Conservation (phyloP, 2,329 filamentous ascomycete genomes). For the Pleomassaria siparia region DNA sequence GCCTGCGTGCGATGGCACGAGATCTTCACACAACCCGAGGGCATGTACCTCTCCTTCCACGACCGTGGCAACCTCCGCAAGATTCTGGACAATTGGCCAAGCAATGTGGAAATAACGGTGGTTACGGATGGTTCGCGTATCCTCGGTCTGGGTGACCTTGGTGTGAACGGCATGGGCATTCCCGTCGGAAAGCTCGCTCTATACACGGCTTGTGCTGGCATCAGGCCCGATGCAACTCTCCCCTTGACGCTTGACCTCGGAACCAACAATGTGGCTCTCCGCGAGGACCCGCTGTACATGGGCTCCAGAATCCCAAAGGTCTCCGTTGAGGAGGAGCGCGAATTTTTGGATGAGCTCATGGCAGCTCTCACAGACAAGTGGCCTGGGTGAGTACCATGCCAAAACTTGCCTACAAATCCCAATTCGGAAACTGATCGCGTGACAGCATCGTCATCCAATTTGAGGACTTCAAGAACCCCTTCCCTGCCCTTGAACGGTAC, state of each 20-base stretch:
- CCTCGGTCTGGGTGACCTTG: constrained; percentile 89
- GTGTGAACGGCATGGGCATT: constrained; percentile 97
- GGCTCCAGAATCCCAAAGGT: constrained; percentile 84
- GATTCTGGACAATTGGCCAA: constrained; percentile 92
- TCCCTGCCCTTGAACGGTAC: constrained; percentile 89
- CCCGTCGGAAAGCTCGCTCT: constrained; percentile 94
- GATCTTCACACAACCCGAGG: constrained; percentile 92
- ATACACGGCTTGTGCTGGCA: constrained; percentile 94
- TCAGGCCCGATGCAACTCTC: constrained; percentile 72
- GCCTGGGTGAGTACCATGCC: constrained; percentile 57
- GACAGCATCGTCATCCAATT: constrained; percentile 79
- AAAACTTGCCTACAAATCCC: neutral
- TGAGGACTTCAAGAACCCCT: constrained; percentile 97
- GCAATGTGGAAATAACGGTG: constrained; percentile 92
- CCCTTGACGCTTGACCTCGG: constrained; percentile 65
- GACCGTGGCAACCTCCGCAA: constrained; percentile 87
- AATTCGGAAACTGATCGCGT: constrained; percentile 31
- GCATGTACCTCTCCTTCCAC: constrained; percentile 91
- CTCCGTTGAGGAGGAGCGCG: constrained; percentile 74
- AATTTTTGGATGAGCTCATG: constrained; percentile 98
- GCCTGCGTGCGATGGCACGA: constrained; percentile 96
- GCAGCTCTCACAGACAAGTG: constrained; percentile 76
- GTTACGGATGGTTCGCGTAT: constrained; percentile 95
- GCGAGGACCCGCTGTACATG: constrained; percentile 86
- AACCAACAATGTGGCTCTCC: constrained; percentile 62